Conservation (phyloP, 2,329 filamentous ascomycete genomes). For the Ilyonectria mors-panacis region DNA sequence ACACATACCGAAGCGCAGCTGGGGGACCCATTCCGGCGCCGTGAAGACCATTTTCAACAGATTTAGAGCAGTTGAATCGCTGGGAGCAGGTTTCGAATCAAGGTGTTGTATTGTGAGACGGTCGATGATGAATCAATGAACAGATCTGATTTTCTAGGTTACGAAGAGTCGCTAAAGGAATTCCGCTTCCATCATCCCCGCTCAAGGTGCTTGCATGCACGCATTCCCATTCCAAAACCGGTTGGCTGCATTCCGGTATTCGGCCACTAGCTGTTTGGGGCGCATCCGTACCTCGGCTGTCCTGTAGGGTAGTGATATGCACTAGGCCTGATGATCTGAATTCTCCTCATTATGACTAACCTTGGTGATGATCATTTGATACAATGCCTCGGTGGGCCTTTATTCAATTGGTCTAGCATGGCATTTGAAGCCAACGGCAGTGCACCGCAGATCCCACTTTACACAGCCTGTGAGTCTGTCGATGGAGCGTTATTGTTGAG, state of each 20-base stretch:
- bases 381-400: too few relatives aligned
- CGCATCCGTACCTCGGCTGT: neutral
- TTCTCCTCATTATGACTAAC: too few relatives aligned
- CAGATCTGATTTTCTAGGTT: neutral
- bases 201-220: neutral
- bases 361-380: too few relatives aligned
- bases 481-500: neutral
- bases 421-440: too few relatives aligned
- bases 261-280: neutral
- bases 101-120: neutral
- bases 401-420: too few relatives aligned
- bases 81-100: neutral
- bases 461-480: neutral
- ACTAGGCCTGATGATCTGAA: too few relatives aligned
- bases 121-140: neutral
- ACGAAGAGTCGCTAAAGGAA: neutral
- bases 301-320: too few relatives aligned
- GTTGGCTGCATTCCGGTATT: neutral
- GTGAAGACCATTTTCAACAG: constrained; percentile 65
- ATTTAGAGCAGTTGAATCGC: too few relatives aligned
- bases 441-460: neutral
- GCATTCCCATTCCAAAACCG: neutral
- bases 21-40: constrained; percentile 73
- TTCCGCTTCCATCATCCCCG: neutral
- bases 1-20: constrained; percentile 65